These are phyloP conservation scores for Wallacemonas rigidus DNA, from an alignment of 208 protist genomes.

Conservation along the genomic window DNA sequence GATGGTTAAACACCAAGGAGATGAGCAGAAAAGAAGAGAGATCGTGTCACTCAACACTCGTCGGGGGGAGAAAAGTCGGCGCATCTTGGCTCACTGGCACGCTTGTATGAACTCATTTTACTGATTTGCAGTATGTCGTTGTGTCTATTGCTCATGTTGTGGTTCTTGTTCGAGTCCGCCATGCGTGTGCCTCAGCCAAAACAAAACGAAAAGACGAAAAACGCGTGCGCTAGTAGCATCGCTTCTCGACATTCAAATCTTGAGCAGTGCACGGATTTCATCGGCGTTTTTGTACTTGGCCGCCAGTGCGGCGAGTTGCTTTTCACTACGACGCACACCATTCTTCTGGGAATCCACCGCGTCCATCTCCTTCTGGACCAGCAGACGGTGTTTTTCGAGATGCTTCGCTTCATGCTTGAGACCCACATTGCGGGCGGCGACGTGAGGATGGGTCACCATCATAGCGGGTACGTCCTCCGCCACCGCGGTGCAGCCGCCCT, in stretches of 20 bases:
- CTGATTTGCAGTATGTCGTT: too few species aligned
- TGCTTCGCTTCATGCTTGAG: conserved; percentile 66
- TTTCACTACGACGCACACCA: conserved; percentile 39
- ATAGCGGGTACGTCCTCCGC: conserved; percentile 12
- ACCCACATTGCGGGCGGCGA: conserved; percentile 59
- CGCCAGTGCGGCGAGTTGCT: conserved; percentile 40
- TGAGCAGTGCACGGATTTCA: conserved; percentile 45
- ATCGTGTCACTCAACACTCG: background rate
- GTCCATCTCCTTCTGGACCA: conserved; percentile 52
- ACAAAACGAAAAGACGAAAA: too few species aligned
- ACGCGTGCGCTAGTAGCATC: too few species aligned
- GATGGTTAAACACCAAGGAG: background rate
- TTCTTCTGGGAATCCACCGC: conserved; percentile 51
- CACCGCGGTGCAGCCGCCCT: background rate
- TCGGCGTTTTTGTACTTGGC: conserved; percentile 73
- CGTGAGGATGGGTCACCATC: conserved; percentile 66
- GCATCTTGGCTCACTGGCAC: too few species aligned
- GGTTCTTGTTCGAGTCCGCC: too few species aligned
- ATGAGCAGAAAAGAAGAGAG: conserved; percentile 17
- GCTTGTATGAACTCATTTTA: too few species aligned
- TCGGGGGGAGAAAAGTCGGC: too few species aligned
- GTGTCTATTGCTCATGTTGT: too few species aligned
- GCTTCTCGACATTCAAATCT: background rate
- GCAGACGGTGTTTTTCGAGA: conserved; percentile 49
- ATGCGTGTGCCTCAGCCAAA: too few species aligned